These are phyloP conservation scores for Cystofilobasidium capitatum DNA, from an alignment of 768 basidiomycete genomes.

Conservation along the genomic window DNA sequence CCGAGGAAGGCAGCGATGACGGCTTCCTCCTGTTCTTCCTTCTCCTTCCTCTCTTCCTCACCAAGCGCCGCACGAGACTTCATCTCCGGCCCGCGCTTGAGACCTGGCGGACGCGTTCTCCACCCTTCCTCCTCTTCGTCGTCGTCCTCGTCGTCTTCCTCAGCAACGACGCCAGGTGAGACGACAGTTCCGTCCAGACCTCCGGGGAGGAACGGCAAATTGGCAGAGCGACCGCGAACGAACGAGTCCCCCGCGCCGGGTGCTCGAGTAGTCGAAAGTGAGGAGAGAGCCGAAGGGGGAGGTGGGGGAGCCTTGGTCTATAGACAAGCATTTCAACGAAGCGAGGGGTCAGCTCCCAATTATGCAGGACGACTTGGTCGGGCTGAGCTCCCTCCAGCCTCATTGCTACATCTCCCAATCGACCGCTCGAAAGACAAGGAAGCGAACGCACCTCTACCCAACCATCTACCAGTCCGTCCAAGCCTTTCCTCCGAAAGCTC, in stretches of 20 bases:
- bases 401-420: too few species aligned
- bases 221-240: slow-evolving; percentile 84
- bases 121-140: slow-evolving; percentile 13
- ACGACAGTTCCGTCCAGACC: slow-evolving; percentile 61
- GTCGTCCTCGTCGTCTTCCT: slow-evolving; percentile 13
- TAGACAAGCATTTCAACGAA: not conserved
- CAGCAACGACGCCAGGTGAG: slow-evolving; percentile 7
- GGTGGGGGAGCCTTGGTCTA: slow-evolving; percentile 35
- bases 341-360: not conserved
- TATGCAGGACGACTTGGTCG: not conserved
- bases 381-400: too few species aligned
- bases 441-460: slow-evolving; percentile 19
- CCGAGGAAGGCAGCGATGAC: slow-evolving; percentile 16
- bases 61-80: too few species aligned
- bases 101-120: slow-evolving; percentile 11
- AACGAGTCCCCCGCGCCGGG: slow-evolving; percentile 71
- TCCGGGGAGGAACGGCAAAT: slow-evolving; percentile 90
- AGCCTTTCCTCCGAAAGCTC: slow-evolving; percentile 11
- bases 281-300: slow-evolving; percentile 61
- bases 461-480: slow-evolving; percentile 20
- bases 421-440: not conserved
- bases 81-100: slow-evolving; percentile 22
- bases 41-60: slow-evolving; percentile 40
- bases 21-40: slow-evolving; percentile 26
- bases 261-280: slow-evolving; percentile 73